phyloP scores from a whole-genome alignment of 1,139 yeast species.

The Suhomyces ambrosiae region DNA sequence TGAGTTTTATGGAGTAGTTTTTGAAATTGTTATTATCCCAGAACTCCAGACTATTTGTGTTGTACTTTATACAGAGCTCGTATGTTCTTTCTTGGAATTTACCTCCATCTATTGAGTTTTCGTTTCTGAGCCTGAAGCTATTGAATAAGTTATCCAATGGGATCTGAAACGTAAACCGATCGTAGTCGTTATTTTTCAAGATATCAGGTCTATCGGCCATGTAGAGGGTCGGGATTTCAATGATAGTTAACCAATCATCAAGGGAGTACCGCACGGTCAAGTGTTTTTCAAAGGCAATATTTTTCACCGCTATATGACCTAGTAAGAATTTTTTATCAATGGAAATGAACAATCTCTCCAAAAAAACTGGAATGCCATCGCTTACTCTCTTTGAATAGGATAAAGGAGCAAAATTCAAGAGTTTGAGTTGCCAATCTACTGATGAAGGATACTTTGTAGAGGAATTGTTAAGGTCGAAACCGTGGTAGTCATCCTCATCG shows the following conservation, averaged over 20 bases:
- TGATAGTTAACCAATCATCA: slow-evolving; percentile 73
- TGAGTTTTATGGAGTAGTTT: slow-evolving; percentile 61
- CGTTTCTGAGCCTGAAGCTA: slow-evolving; percentile 24
- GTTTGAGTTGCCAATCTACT: slow-evolving; percentile 52
- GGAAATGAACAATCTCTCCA: slow-evolving; percentile 66
- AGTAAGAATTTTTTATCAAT: slow-evolving; percentile 57
- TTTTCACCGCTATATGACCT: slow-evolving; percentile 76
- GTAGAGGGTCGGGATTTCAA: slow-evolving; percentile 67
- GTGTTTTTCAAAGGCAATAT: slow-evolving; percentile 63
- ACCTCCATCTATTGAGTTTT: slow-evolving; percentile 2
- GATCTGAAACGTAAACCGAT: slow-evolving; percentile 59
- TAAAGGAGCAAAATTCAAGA: slow-evolving; percentile 48
- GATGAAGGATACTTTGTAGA: slow-evolving; percentile 25
- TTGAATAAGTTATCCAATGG: slow-evolving; percentile 45
- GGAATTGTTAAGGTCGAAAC: slow-evolving; percentile 17
- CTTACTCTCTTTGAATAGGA: slow-evolving; percentile 43
- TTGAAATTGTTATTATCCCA: slow-evolving; percentile 75
- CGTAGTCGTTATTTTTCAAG: slow-evolving; percentile 53
- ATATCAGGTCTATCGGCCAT: slow-evolving; percentile 61
- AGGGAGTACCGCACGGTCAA: slow-evolving; percentile 66
- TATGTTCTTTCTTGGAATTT: slow-evolving; percentile 26
- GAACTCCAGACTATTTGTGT: slow-evolving; percentile 50
- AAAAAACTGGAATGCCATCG: slow-evolving; percentile 50
- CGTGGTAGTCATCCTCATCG: slow-evolving; percentile 23
- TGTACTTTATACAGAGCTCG: slow-evolving; percentile 63